Evolutionary conservation across 139 green algal genomes (phyloP).

Genomic region (Chlorella sp.): DNA sequence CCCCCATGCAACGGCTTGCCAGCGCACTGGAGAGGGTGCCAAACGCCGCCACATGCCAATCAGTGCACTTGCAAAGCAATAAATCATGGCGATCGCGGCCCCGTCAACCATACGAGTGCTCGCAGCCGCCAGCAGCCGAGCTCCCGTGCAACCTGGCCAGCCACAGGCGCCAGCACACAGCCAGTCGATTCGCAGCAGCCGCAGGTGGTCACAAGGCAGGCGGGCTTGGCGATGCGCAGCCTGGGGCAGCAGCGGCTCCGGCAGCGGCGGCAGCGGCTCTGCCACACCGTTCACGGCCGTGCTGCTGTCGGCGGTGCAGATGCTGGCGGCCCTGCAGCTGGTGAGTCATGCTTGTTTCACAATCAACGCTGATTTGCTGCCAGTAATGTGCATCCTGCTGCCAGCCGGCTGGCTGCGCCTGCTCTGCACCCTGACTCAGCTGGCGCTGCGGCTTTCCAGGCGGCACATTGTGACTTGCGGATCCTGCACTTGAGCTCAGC

Average conservation of each 20-base stretch:
- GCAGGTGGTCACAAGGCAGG: not conserved
- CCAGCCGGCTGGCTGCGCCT: no score
- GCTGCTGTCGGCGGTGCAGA: conserved; percentile 8
- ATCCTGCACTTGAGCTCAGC: no score
- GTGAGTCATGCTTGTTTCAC: no score
- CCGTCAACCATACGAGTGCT: no score
- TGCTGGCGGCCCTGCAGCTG: conserved; percentile 16
- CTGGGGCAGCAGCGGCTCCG: not conserved
- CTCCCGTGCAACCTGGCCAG: not conserved
- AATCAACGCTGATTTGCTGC: no score
- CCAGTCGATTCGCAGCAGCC: not conserved
- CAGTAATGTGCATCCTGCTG: no score
- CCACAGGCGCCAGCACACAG: not conserved
- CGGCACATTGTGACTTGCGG: no score
- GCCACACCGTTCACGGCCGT: not conserved
- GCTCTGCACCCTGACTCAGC: no score
- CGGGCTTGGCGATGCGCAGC: not conserved
- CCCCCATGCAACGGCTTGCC: not conserved
- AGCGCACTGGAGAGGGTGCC: no score
- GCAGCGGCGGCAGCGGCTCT: not conserved
- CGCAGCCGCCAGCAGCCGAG: not conserved
- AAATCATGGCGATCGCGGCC: no score
- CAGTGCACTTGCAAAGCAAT: not conserved
- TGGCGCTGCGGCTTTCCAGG: no score
- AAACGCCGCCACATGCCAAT: not conserved